These are phyloP conservation scores for Talaromyces amestolkiae DNA, from an alignment of 2,329 filamentous ascomycete genomes.

Conservation along the genomic window DNA sequence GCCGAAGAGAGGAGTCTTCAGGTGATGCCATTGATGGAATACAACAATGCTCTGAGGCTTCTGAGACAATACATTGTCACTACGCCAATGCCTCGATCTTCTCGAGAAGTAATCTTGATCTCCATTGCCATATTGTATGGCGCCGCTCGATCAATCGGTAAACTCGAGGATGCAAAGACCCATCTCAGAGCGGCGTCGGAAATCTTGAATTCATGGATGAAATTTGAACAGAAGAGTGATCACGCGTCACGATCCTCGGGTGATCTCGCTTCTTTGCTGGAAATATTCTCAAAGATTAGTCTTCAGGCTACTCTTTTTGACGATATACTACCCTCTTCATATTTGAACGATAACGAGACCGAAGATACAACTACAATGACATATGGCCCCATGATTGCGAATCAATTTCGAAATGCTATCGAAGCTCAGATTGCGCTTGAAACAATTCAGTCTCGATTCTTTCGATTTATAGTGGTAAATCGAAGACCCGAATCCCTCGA, in stretches of 20 bases:
- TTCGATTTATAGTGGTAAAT: neutral
- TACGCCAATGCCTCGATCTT: neutral
- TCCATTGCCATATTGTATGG: constrained; percentile 3
- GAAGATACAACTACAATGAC: neutral
- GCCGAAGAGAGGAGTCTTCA: neutral
- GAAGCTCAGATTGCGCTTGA: neutral
- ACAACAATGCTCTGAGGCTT: neutral
- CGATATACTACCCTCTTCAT: neutral
- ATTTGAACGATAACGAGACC: neutral
- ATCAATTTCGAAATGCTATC: neutral
- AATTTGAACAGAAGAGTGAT: neutral
- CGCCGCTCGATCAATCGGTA: constrained; percentile 1
- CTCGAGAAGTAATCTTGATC: neutral
- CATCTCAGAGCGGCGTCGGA: neutral
- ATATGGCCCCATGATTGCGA: neutral
- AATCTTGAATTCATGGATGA: neutral
- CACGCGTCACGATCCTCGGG: neutral
- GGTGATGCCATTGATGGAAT: neutral
- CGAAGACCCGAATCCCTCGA: neutral
- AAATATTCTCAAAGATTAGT: neutral
- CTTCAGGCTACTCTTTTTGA: neutral
- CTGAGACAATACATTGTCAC: neutral
- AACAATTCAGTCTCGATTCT: neutral
- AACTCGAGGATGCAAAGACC: constrained; percentile 8
- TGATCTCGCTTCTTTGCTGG: neutral